Base-by-base conservation (phyloP, 139 green algal genomes). In the Gonium pectorale region DNA sequence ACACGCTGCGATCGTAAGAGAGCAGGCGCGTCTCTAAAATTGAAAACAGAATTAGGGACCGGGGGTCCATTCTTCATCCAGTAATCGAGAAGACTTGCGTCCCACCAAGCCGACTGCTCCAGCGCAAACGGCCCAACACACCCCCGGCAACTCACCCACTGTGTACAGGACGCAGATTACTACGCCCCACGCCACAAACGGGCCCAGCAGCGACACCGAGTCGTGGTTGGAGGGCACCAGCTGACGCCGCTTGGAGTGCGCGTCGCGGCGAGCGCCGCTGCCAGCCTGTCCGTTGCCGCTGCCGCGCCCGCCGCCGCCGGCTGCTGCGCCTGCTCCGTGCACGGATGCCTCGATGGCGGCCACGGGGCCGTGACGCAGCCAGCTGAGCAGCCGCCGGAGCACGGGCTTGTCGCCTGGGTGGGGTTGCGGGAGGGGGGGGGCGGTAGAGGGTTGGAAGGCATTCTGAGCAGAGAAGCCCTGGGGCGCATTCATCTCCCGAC, bases 181-280 rank as follows among this genome's bases (percentile, higher is more conserved):
- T 24, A 75, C 63, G 13, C 78, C 78, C 78, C 78, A 84, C 63
- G 75, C 63, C 6, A 84, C 44, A 37, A 84, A 84, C 0, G 78
- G 78, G 33, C 44, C 44, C 78, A 84, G 63, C 9, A 84, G 78
- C n/a, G 43, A 74, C 9, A 84, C 52, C 6, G 62, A 84, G 26
- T 84, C 78, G 31, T 84, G 44, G 78, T 74, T 84, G 78, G 44
- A 71, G 35, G 62, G 78, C 59, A 82, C 75, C 75, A 82, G 75
- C 2, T 82, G 59, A 13, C 75, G 59, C 17, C 59, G 75, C 75
- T 71, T 71, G 56, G 37, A 3, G 46, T 40, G 22, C 22, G 0
- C 2, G 40, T 22, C 24, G 59, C 40, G 54, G 59, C 71, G 46
- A 49, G 49, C 7, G 71, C 33, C 29, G 43, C 19, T 13, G 40